phyloP scores from a whole-genome alignment of 495 filamentous ascomycete species.

The Lepraria neglecta region DNA sequence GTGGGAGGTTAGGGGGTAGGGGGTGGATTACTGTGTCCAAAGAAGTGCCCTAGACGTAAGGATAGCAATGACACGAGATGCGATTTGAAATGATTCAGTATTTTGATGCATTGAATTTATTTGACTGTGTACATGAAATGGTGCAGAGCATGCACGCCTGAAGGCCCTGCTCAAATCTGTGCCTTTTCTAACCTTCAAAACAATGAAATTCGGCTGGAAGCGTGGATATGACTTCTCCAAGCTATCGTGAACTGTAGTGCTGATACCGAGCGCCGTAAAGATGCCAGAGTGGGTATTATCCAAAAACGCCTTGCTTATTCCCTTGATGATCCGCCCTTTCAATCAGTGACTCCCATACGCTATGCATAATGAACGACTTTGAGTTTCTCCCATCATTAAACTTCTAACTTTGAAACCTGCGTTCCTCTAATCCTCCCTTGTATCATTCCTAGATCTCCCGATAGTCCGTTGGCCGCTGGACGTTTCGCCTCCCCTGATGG shows the following conservation, averaged over 20 bases:
- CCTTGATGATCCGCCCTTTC: neutral
- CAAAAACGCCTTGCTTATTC: constrained; percentile 9
- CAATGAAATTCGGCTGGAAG: no score
- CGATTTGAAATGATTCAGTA: no score
- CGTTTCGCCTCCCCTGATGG: constrained; percentile 69
- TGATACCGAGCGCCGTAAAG: constrained; percentile 1
- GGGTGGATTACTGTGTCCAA: neutral
- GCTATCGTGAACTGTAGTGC: no score
- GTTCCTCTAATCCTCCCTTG: neutral
- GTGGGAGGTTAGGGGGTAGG: constrained; percentile 67
- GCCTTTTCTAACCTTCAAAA: no score
- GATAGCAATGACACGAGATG: no score
- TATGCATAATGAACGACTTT: neutral
- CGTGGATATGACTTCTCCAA: no score
- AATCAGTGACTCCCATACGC: neutral
- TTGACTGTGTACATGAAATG: no score
- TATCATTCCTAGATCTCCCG: constrained; percentile 54
- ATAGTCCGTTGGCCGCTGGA: constrained; percentile 82
- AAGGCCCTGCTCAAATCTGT: no score
- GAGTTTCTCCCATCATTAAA: neutral
- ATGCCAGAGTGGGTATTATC: constrained; percentile 16
- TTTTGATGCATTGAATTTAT: no score
- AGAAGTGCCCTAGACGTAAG: no score
- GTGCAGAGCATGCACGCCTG: no score
- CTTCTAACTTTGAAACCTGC: neutral